Conservation (phyloP, 805 yeast genomes). For the Starmerella etchellsii region DNA sequence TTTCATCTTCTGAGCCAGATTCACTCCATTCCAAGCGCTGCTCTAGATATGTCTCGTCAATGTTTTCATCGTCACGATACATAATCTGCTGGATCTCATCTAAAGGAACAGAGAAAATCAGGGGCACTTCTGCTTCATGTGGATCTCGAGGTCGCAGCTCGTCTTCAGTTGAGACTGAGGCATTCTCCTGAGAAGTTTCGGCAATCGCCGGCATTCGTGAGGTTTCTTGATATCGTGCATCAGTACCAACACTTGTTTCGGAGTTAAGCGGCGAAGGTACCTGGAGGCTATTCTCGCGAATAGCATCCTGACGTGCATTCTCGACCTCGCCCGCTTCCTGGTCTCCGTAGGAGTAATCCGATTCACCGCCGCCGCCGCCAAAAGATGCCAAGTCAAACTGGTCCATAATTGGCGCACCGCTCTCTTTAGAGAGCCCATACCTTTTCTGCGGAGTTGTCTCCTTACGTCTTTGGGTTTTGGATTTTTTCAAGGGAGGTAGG, state of each 20-base stretch:
- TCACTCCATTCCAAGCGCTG: constrained; percentile 15
- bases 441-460: too few species aligned
- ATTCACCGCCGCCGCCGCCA: too few species aligned
- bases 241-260: not conserved
- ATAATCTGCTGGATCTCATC: not conserved
- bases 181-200: not conserved
- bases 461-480: not conserved
- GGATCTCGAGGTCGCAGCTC: constrained; percentile 13
- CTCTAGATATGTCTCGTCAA: constrained; percentile 3
- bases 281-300: not conserved
- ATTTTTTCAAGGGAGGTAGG: not conserved
- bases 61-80: constrained; percentile 2
- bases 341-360: too few species aligned
- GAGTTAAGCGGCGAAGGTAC: not conserved
- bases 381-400: too few species aligned
- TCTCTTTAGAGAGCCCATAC: too few species aligned
- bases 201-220: not conserved
- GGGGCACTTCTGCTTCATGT: constrained; percentile 8
- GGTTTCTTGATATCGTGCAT: not conserved
- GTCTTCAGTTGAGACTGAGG: not conserved
- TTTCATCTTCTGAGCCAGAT: constrained; percentile 13
- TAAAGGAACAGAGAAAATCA: constrained; percentile 10
- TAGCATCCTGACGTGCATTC: not conserved
- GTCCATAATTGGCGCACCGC: too few species aligned
- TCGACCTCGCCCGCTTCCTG: too few species aligned